phyloP scores from a whole-genome alignment of 495 filamentous ascomycete genomes.

The Lepidopterella palustris region DNA sequence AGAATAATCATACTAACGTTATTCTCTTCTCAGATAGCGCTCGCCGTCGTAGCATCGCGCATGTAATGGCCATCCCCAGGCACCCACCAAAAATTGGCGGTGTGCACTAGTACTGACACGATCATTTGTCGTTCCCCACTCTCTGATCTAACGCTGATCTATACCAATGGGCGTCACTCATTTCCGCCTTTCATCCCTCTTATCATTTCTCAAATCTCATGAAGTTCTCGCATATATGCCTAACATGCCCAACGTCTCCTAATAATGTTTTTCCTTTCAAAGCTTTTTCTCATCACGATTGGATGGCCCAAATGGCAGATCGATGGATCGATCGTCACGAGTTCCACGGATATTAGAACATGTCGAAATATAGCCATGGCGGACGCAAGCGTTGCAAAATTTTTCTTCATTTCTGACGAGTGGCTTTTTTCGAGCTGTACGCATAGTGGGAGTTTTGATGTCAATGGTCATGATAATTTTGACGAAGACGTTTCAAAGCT shows the following conservation, averaged over 20 bases:
- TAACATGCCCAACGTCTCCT: not conserved
- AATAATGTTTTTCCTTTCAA: conserved; percentile 2
- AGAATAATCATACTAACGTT: not conserved
- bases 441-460: conserved; percentile 21
- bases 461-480: not conserved
- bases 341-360: not conserved
- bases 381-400: conserved; percentile 1
- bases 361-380: not conserved
- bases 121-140: no score
- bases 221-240: not conserved
- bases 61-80: not conserved
- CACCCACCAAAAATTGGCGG: no score
- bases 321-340: not conserved
- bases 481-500: not conserved
- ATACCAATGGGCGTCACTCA: not conserved
- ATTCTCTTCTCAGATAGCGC: not conserved
- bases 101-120: not conserved
- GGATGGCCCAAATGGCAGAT: not conserved
- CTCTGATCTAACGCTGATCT: no score
- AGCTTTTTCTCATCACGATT: not conserved
- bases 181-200: not conserved
- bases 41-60: conserved; percentile 2
- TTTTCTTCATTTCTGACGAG: conserved; percentile 1
- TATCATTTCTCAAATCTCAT: conserved; percentile 1
- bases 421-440: conserved; percentile 9